Conservation (phyloP, 2,329 filamentous ascomycete genomes). For the Nothophoma quercina region DNA sequence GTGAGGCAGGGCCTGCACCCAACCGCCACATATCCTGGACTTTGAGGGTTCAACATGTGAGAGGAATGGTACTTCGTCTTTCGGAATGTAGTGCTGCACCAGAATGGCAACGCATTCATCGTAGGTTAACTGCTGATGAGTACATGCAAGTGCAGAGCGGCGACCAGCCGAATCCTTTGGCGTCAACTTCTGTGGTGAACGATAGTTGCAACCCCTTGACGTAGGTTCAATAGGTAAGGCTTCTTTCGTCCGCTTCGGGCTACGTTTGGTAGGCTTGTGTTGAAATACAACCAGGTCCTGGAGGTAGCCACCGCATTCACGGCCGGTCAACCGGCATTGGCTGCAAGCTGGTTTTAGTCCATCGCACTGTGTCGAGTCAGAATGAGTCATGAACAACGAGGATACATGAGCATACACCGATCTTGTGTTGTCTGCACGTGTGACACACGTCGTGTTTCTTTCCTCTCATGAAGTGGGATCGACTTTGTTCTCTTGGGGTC, state of each 20-base stretch:
- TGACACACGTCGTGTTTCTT: constrained; percentile 11
- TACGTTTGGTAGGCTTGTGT: not conserved
- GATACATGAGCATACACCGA: not conserved
- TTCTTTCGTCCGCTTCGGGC: no score
- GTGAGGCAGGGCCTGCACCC: constrained; percentile 12
- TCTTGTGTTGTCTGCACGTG: constrained; percentile 7
- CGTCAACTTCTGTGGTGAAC: not conserved
- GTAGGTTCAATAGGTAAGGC: no score
- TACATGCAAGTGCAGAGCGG: no score
- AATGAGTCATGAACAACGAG: not conserved
- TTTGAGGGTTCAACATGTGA: constrained; percentile 5
- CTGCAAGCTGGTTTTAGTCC: constrained; percentile 1
- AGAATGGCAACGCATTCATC: constrained; percentile 7
- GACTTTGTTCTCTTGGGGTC: not conserved
- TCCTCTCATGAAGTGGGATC: not conserved
- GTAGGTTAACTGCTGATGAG: not conserved
- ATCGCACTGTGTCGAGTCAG: constrained; percentile 6
- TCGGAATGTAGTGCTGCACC: constrained; percentile 10
- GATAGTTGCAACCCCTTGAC: not conserved
- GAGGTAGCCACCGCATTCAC: constrained; percentile 1
- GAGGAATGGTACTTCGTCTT: constrained; percentile 8
- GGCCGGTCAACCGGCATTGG: constrained; percentile 4
- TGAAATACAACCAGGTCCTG: constrained; percentile 7
- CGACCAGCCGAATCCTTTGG: no score
- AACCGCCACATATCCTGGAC: constrained; percentile 12